These are phyloP conservation scores for Monosporascus ibericus DNA, from an alignment of 2,329 filamentous ascomycete species.

Conservation along the genomic window DNA sequence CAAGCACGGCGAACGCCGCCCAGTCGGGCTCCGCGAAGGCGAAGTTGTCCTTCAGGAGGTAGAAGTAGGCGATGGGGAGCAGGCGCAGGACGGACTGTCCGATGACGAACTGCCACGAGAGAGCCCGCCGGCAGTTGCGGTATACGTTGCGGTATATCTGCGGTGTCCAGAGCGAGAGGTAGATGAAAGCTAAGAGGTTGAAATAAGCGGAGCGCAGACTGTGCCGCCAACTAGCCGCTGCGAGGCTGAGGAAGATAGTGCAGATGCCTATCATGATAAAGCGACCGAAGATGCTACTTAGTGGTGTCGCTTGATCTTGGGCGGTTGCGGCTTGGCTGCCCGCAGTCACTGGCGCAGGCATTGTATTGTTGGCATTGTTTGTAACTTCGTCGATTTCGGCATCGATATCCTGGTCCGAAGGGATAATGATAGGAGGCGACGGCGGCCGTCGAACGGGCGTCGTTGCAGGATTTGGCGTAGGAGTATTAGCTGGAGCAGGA, in stretches of 20 bases:
- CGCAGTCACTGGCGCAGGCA: slow-evolving; percentile 23
- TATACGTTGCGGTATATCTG: slow-evolving; percentile 87
- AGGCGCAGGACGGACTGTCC: slow-evolving; percentile 77
- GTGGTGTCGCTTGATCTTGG: slow-evolving; percentile 29
- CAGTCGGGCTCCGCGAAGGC: slow-evolving; percentile 68
- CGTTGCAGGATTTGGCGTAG: slow-evolving; percentile 15
- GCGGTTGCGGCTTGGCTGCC: slow-evolving; percentile 20
- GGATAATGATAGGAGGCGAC: slow-evolving; percentile 49
- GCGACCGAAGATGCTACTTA: slow-evolving; percentile 51
- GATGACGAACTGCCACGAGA: slow-evolving; percentile 86
- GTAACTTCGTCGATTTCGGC: slow-evolving; percentile 47
- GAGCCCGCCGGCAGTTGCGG: slow-evolving; percentile 83
- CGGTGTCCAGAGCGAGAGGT: slow-evolving; percentile 86
- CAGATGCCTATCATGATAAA: slow-evolving; percentile 50
- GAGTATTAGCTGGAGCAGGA: slow-evolving; percentile 7
- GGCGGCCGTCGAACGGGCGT: slow-evolving; percentile 16
- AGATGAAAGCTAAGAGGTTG: slow-evolving; percentile 62
- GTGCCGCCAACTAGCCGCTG: slow-evolving; percentile 56
- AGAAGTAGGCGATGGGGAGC: slow-evolving; percentile 80
- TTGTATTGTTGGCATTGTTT: slow-evolving; percentile 20
- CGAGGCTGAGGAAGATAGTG: slow-evolving; percentile 52
- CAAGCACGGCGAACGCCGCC: slow-evolving; percentile 56
- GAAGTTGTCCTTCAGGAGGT: slow-evolving; percentile 70
- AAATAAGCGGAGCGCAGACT: slow-evolving; percentile 49
- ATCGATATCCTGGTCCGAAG: slow-evolving; percentile 58